Evolutionary conservation across 345 rosid species (phyloP).

Genomic region (Garcia nutans): DNA sequence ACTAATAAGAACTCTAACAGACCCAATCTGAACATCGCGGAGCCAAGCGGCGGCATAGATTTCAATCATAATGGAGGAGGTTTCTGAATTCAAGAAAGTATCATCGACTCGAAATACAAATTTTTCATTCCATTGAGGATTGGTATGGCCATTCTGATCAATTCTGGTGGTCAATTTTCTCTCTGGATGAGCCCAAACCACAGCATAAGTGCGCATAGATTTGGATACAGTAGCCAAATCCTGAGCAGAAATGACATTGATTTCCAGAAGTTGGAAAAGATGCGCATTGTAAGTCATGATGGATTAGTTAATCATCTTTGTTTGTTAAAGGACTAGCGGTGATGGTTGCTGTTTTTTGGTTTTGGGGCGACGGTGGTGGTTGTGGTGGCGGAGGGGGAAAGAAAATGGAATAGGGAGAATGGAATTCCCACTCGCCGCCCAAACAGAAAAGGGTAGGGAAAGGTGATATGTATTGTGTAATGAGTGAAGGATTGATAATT

Average conservation of each 20-base stretch:
- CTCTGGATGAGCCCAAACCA: constrained; percentile 68
- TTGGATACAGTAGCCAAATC: constrained; percentile 67
- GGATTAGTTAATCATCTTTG: not conserved
- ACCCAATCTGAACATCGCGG: constrained; percentile 66
- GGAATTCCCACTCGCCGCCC: constrained; percentile 3
- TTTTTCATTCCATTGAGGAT: constrained; percentile 88
- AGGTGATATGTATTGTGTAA: not conserved
- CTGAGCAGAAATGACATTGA: constrained; percentile 72
- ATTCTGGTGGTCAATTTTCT: constrained; percentile 69
- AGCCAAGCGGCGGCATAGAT: constrained; percentile 89
- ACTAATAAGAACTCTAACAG: constrained; percentile 56
- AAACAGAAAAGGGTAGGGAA: not conserved
- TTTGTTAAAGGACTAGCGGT: no score
- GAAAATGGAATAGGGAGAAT: not conserved
- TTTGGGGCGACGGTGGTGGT: not conserved
- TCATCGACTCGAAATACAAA: constrained; percentile 77
- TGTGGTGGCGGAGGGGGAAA: not conserved
- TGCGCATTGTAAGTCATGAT: constrained; percentile 22
- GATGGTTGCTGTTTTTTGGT: not conserved
- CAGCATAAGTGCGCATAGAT: constrained; percentile 82
- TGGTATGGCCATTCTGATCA: constrained; percentile 58
- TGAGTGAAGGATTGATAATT: not conserved
- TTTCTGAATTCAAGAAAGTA: constrained; percentile 50
- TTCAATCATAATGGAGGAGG: constrained; percentile 63
- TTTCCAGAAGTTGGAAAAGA: constrained; percentile 62